Evolutionary conservation across 179 eudicot species (phyloP).

Genomic region (Silene vulgaris): DNA sequence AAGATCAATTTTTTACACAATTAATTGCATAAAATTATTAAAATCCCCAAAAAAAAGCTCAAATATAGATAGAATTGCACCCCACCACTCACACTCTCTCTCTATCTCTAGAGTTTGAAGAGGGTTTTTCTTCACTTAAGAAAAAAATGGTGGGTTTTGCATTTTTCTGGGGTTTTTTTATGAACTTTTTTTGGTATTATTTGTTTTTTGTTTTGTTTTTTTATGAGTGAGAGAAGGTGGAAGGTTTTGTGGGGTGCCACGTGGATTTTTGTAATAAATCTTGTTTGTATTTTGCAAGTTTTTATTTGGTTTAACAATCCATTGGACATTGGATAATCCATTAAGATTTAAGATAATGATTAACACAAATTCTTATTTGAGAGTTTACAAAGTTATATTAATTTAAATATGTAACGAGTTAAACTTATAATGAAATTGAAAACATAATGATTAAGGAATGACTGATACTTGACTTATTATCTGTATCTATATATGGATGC

Average conservation of each 20-base stretch:
- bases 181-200: not conserved
- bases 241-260: slow-evolving; percentile 11
- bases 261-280: slow-evolving; percentile 23
- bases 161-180: slow-evolving; percentile 27
- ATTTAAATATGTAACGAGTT: too few relatives aligned
- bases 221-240: slow-evolving; percentile 1
- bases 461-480: too few relatives aligned
- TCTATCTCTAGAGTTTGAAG: slow-evolving; percentile 1
- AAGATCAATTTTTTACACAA: not conserved
- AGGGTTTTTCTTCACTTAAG: not conserved
- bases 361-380: too few relatives aligned
- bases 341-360: not conserved
- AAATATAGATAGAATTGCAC: not conserved
- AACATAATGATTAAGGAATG: too few relatives aligned
- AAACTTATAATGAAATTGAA: too few relatives aligned
- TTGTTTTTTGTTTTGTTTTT: not conserved
- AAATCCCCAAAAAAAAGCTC: not conserved
- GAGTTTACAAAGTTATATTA: too few relatives aligned
- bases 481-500: too few relatives aligned
- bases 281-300: not conserved
- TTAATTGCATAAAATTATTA: not conserved
- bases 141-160: not conserved
- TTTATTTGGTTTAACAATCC: not conserved
- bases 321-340: too few relatives aligned
- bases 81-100: slow-evolving; percentile 12